These are phyloP conservation scores for Entomortierella beljakovae DNA, from an alignment of 192 early-diverging fungal species.

Conservation along the genomic window DNA sequence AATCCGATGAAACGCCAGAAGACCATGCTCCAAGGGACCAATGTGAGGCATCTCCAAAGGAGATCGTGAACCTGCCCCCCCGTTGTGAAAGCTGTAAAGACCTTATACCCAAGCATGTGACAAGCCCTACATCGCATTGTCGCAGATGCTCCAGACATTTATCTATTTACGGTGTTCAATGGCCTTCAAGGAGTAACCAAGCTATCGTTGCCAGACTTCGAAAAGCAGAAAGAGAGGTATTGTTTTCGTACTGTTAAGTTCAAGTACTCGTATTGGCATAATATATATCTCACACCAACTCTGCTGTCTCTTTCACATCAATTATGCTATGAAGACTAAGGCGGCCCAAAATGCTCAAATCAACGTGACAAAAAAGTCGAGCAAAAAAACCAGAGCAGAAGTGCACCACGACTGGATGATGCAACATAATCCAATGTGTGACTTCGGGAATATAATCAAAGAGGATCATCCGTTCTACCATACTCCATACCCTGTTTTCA, in stretches of 20 bases:
- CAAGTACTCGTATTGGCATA: neutral
- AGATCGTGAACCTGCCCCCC: neutral
- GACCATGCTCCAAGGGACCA: neutral
- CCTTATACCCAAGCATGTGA: conserved; percentile 5
- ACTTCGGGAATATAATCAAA: conserved; percentile 3
- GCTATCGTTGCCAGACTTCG: conserved; percentile 1
- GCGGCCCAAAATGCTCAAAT: conserved; percentile 5
- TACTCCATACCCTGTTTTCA: conserved; percentile 36
- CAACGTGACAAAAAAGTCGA: conserved; percentile 12
- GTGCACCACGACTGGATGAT: conserved; percentile 6
- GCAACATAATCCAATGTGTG: neutral
- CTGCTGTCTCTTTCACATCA: neutral
- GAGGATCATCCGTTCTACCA: conserved; percentile 23
- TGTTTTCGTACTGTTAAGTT: neutral
- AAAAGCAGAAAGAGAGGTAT: conserved; percentile 25
- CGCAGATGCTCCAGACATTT: conserved; percentile 32
- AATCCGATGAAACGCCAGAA: neutral
- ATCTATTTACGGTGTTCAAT: conserved; percentile 14
- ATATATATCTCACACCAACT: neutral
- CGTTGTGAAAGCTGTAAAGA: conserved; percentile 18
- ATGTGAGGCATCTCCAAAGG: neutral
- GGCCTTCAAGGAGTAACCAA: conserved; percentile 29
- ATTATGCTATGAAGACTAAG: conserved; percentile 7
- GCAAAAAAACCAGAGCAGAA: conserved; percentile 10
- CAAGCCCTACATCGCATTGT: conserved; percentile 4